Evolutionary conservation across 2,329 filamentous ascomycete genomes (phyloP), one percentile per base, ranked within the genome.

Genomic region (Sordariomycetes sp.): DNA sequence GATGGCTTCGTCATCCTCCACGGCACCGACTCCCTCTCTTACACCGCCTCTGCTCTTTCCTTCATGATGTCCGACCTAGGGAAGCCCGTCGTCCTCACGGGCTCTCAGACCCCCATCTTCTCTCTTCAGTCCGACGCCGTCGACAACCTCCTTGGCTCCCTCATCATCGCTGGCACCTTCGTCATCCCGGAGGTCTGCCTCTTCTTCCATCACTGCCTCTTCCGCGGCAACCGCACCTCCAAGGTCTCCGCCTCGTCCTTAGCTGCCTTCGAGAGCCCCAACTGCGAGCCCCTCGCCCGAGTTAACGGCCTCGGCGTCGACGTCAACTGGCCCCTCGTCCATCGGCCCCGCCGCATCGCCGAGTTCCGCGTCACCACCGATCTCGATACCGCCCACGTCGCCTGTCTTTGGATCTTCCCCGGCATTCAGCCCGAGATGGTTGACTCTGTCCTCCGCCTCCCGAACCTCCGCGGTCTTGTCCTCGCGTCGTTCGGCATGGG

Each of bases 381-480:
- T 64, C 80, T 94, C 43, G 88, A 94, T 69, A 96, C 89, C 12
- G 84, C 88, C n/a, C 88, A 95, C 69, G 91, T 96, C 48, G 90
- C 91, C 22, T 94, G 90, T 69, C 77, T 96, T 65, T 87, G 91
- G 59, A 88, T 96, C 62, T 96, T 96, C 71, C 92, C 92, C 0
- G 92, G 92, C 35, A 95, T 97, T 73, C 89, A 89, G 70, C 88
- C 91, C n/a, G 87, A 91, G 68, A 95, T 96, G 89, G 81, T 97
- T 35, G 90, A 94, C 67, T 87, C 88, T 1, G 90, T 96, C 18
- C 77, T 96, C 60, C 81, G 81, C 52, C 76, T 91, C 35, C 85
- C 89, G n/a, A 84, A 85, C 53, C 78, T 97, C 16, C 83, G 85
- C 54, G 92, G 92, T 1, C 78, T 96, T 55, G 85, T 97, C 46